Evolutionary conservation across 1,284 basidiomycete genomes (phyloP).

Genomic region (Polyporus tsugae): DNA sequence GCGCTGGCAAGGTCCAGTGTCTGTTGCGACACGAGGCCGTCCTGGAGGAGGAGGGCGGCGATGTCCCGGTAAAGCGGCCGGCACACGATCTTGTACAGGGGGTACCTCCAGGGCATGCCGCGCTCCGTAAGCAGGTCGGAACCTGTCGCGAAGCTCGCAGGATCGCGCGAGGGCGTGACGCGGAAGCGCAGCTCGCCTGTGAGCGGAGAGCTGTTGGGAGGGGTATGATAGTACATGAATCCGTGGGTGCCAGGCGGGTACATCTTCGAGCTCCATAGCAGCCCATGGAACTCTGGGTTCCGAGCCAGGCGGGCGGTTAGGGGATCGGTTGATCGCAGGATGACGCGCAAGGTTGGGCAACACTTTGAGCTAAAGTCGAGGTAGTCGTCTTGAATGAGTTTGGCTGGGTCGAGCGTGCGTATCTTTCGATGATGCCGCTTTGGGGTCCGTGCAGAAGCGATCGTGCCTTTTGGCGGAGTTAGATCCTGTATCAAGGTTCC

Average conservation of each 20-base stretch:
- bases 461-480: no score
- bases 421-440: neutral
- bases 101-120: neutral
- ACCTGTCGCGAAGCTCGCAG: neutral
- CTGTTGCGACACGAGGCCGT: neutral
- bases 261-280: neutral
- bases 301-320: neutral
- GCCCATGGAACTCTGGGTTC: neutral
- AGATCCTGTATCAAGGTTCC: no score
- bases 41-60: neutral
- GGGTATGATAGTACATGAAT: neutral
- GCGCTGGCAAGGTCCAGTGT: neutral
- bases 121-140: neutral
- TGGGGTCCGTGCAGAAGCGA: no score
- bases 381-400: conserved; percentile 38
- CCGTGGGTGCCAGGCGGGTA: neutral
- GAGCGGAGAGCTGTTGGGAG: neutral
- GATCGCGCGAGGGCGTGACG: neutral
- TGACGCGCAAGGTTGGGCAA: neutral
- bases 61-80: neutral
- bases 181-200: conserved; percentile 1
- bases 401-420: conserved; percentile 34
- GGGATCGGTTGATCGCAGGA: neutral
- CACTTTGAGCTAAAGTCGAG: conserved; percentile 25
- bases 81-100: neutral